phyloP scores from a whole-genome alignment of 805 yeast genomes.

The Priceomyces haplophilus region DNA sequence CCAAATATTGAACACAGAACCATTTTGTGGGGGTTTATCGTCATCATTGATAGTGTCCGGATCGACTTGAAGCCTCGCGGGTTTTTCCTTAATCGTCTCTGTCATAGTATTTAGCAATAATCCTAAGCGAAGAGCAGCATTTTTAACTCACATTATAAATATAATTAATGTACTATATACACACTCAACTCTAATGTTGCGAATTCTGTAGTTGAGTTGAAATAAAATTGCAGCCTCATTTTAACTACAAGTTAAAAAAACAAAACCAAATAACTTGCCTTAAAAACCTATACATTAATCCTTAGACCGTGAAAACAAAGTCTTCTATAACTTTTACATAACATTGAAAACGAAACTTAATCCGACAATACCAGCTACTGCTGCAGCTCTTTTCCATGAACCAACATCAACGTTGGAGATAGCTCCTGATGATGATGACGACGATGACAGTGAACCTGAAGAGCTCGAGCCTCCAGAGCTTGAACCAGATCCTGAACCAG shows the following conservation, averaged over 20 bases:
- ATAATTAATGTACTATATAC: neutral
- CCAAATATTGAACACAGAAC: slow-evolving; percentile 84
- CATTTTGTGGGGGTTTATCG: slow-evolving; percentile 74
- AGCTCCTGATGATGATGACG: slow-evolving; percentile 15
- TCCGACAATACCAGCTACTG: slow-evolving; percentile 36
- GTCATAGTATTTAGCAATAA: neutral
- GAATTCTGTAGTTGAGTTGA: neutral
- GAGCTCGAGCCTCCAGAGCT: slow-evolving; percentile 11
- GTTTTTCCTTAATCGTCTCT: slow-evolving; percentile 11
- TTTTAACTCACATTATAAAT: neutral
- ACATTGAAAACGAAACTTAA: slow-evolving; percentile 31
- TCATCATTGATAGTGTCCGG: slow-evolving; percentile 54
- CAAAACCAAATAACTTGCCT: neutral
- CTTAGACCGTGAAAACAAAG: neutral
- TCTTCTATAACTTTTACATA: slow-evolving; percentile 9
- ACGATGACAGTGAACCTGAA: slow-evolving; percentile 12
- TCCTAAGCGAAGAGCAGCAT: too few species aligned
- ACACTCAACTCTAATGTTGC: neutral
- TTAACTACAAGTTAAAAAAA: neutral
- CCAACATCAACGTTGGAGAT: slow-evolving; percentile 18
- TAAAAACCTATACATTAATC: slow-evolving; percentile 1
- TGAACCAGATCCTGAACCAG: slow-evolving; percentile 11
- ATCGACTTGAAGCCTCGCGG: slow-evolving; percentile 76
- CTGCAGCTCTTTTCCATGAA: slow-evolving; percentile 37
- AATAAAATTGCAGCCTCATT: neutral